Evolutionary conservation across 306 rosid species (phyloP).

Genomic region (Cucurbita maxima): DNA sequence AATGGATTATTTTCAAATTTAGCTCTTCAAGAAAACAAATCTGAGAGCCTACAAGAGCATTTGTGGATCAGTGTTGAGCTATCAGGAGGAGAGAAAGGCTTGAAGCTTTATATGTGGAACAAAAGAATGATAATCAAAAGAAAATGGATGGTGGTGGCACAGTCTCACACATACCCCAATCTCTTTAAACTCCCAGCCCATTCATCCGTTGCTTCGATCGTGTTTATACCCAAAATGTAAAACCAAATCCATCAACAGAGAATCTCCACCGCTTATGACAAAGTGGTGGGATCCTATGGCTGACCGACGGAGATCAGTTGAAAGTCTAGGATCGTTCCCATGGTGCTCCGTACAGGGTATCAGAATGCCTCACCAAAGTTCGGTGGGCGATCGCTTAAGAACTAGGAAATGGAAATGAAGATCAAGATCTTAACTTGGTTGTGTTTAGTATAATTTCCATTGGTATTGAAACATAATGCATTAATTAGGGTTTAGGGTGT

Average conservation of each 20-base stretch:
- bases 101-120: conserved; percentile 10
- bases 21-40: conserved; percentile 16
- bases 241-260: not conserved
- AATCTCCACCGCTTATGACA: not conserved
- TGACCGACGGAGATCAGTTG: not conserved
- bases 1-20: conserved; percentile 3
- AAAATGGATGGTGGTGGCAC: not conserved
- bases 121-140: not conserved
- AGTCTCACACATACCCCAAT: not conserved
- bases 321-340: not conserved
- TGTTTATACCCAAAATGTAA: not conserved
- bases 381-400: not conserved
- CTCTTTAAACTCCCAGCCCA: not conserved
- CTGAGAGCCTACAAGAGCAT: conserved; percentile 20
- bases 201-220: not conserved
- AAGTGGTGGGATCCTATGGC: not conserved
- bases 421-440: too few relatives aligned
- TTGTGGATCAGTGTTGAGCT: not conserved
- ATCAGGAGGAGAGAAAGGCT: not conserved
- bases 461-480: too few relatives aligned
- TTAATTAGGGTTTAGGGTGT: too few relatives aligned
- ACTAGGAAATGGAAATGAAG: not conserved
- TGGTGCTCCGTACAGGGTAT: not conserved
- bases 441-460: too few relatives aligned
- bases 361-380: not conserved